These are phyloP conservation scores for Phalaenopsis aphrodite DNA, from an alignment of 106 monocot genomes.

Conservation along the genomic window DNA sequence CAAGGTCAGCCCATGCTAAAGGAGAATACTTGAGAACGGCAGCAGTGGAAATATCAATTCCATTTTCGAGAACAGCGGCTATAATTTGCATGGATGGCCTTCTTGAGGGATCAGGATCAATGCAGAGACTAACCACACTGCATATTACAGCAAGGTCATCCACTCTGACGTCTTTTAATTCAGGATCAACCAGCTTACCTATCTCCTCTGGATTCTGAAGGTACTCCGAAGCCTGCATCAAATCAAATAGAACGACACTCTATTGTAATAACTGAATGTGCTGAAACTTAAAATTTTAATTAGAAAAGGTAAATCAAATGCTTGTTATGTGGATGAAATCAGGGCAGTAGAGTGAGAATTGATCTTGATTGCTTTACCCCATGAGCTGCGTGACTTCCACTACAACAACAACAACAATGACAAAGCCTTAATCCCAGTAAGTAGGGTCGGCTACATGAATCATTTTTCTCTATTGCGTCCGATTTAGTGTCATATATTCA, in stretches of 20 bases:
- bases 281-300: no score
- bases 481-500: no score
- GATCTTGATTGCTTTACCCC: no score
- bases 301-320: no score
- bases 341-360: no score
- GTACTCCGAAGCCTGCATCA: constrained; percentile 52
- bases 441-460: no score
- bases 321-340: no score
- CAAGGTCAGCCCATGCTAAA: constrained; percentile 56
- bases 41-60: constrained; percentile 64
- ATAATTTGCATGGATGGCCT: constrained; percentile 87
- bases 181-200: constrained; percentile 58
- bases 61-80: constrained; percentile 63
- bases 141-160: constrained; percentile 60
- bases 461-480: no score
- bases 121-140: constrained; percentile 54
- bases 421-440: no score
- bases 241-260: neutral
- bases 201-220: constrained; percentile 65
- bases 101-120: constrained; percentile 68
- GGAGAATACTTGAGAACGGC: constrained; percentile 65
- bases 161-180: constrained; percentile 49
- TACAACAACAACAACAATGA: no score
- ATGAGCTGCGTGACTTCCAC: no score
- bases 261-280: neutral